A percentile compares a stretch with the other conserved stretches of the same genome.
phyloP scores from a whole-genome alignment of 2,329 filamentous ascomycete genomes.

The Davidsoniella neocaledoniae region DNA sequence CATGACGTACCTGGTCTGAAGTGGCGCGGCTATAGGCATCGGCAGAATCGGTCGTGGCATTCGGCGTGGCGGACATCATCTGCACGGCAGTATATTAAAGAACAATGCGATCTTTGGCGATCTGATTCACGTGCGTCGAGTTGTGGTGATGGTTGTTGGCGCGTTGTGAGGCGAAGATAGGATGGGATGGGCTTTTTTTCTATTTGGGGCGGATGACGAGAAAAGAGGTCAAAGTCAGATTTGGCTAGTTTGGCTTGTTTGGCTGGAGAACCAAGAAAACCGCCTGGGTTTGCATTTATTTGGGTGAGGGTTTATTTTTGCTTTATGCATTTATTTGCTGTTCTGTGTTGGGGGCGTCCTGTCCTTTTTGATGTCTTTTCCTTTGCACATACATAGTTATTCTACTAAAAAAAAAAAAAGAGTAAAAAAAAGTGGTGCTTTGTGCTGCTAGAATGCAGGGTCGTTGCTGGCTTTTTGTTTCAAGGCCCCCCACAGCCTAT shows the following conservation, averaged over 20 bases:
- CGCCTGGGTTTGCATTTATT: background rate
- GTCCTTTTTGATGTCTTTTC: too few relatives aligned
- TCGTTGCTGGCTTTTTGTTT: too few relatives aligned
- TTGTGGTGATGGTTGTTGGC: background rate
- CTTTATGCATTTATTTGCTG: background rate
- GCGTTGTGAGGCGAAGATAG: background rate
- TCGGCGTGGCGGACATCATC: conserved; percentile 11
- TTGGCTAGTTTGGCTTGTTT: background rate
- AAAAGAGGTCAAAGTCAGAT: too few relatives aligned
- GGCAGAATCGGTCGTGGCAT: conserved; percentile 11
- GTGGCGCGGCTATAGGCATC: conserved; percentile 10
- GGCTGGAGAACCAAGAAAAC: background rate
- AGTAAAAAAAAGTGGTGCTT: too few relatives aligned
- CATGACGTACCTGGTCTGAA: conserved; percentile 11
- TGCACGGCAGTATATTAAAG: background rate
- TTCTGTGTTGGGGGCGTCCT: too few relatives aligned
- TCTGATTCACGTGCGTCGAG: background rate
- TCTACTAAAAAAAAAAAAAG: too few relatives aligned
- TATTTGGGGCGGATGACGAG: background rate
- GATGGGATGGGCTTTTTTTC: background rate
- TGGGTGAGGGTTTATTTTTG: background rate
- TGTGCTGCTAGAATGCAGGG: too few relatives aligned
- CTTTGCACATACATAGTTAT: too few relatives aligned
- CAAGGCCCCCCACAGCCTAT: too few relatives aligned
- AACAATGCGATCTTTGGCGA: conserved; percentile 6